A percentile compares a stretch with the other conserved stretches of the same genome.
phyloP scores from a whole-genome alignment of 495 filamentous ascomycete genomes.

The Bombardia bombarda region DNA sequence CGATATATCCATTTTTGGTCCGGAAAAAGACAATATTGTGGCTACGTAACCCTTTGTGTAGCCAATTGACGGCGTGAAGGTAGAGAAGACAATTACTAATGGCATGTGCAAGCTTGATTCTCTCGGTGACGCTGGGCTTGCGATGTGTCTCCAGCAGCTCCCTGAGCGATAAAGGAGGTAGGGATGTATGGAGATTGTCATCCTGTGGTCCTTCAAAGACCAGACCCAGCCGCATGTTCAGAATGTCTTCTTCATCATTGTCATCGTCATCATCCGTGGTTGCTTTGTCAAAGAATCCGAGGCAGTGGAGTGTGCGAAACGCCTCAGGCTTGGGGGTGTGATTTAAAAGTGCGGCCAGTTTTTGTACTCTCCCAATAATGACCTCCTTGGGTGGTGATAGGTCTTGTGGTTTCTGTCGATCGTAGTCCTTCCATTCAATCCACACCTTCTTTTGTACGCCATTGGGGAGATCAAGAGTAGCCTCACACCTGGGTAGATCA shows the following conservation, averaged over 20 bases:
- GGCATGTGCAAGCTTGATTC: constrained; percentile 30
- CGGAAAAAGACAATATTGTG: constrained; percentile 50
- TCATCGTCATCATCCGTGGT: constrained; percentile 9
- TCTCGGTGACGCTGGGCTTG: constrained; percentile 25
- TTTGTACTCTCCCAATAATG: constrained; percentile 28
- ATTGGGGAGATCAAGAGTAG: constrained; percentile 17
- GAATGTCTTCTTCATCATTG: constrained; percentile 24
- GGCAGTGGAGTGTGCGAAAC: constrained; percentile 36
- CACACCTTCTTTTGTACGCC: constrained; percentile 27
- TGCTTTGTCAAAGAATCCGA: constrained; percentile 36
- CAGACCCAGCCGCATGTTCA: constrained; percentile 27
- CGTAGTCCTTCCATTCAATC: constrained; percentile 43
- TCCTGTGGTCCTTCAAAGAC: constrained; percentile 29
- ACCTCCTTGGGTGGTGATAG: constrained; percentile 23
- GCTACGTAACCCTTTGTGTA: constrained; percentile 52
- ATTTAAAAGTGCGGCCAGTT: constrained; percentile 32
- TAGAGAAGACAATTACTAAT: constrained; percentile 31
- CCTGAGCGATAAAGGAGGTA: constrained; percentile 27
- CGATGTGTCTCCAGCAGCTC: constrained; percentile 20
- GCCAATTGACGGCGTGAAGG: constrained; percentile 52
- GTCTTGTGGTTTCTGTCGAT: constrained; percentile 23
- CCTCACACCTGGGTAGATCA: constrained; percentile 28
- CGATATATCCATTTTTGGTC: constrained; percentile 13
- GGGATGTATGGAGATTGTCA: constrained; percentile 15
- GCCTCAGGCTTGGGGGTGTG: constrained; percentile 33